Conservation (phyloP, 768 basidiomycete genomes). For the Mycena vitilis region DNA sequence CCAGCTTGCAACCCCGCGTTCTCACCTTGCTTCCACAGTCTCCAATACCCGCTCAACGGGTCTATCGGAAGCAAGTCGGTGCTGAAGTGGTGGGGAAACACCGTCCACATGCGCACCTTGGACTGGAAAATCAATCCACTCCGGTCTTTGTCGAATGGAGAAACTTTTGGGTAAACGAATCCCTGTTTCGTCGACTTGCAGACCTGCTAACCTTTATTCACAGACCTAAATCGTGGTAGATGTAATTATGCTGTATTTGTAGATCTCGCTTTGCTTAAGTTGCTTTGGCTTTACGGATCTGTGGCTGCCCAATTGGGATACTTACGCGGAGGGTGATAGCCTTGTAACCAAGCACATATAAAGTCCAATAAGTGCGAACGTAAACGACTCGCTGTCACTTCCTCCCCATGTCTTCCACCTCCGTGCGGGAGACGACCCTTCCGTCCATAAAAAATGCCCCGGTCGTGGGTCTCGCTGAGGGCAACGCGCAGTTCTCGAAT, state of each 20-base stretch:
- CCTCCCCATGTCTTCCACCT: slow-evolving; percentile 30
- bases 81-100: slow-evolving; percentile 58
- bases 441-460: slow-evolving; percentile 90
- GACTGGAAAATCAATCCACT: slow-evolving; percentile 41
- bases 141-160: slow-evolving; percentile 34
- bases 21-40: slow-evolving; percentile 39
- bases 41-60: slow-evolving; percentile 60
- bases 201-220: no score
- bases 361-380: background rate
- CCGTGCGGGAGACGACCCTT: slow-evolving; percentile 59
- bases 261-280: slow-evolving; percentile 11
- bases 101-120: slow-evolving; percentile 40
- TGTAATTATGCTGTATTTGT: slow-evolving; percentile 24
- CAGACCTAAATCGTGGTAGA: slow-evolving; percentile 16
- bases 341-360: slow-evolving; percentile 2
- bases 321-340: background rate
- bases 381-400: slow-evolving; percentile 10
- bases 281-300: no score
- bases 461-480: slow-evolving; percentile 83
- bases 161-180: slow-evolving; percentile 43
- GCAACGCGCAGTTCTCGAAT: slow-evolving; percentile 88
- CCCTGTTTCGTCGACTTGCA: no score
- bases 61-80: slow-evolving; percentile 50
- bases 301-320: background rate
- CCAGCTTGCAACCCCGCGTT: background rate